phyloP scores from a whole-genome alignment of 495 filamentous ascomycete species.

The Penicillium roqueforti region DNA sequence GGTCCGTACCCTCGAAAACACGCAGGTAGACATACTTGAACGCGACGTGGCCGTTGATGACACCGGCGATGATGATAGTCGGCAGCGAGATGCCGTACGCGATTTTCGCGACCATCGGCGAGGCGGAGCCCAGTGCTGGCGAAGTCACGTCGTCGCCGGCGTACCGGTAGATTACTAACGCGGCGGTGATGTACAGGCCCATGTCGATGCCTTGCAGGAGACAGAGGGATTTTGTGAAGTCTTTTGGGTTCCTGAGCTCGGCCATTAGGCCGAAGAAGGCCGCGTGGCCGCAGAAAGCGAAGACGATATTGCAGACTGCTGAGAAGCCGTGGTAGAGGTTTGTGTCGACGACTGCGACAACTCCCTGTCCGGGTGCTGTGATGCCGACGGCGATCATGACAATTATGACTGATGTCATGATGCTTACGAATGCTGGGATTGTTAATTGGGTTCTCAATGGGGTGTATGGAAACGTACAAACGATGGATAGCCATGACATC shows the following conservation, averaged over 20 bases:
- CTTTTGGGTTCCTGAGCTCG: conserved; percentile 65
- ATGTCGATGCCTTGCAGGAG: conserved; percentile 62
- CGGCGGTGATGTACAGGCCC: conserved; percentile 54
- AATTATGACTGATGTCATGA: conserved; percentile 63
- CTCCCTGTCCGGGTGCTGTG: conserved; percentile 24
- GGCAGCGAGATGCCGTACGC: conserved; percentile 78
- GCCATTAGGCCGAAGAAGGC: conserved; percentile 74
- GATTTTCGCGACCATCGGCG: conserved; percentile 56
- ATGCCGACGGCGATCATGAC: conserved; percentile 66
- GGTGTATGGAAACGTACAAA: conserved; percentile 36
- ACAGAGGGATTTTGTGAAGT: conserved; percentile 64
- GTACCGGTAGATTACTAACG: conserved; percentile 62
- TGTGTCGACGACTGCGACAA: conserved; percentile 29
- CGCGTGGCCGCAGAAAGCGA: conserved; percentile 56
- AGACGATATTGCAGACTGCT: conserved; percentile 46
- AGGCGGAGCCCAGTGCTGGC: conserved; percentile 69
- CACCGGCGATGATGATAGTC: conserved; percentile 57
- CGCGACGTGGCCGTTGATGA: conserved; percentile 65
- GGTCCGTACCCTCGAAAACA: conserved; percentile 54
- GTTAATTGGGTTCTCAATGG: conserved; percentile 19
- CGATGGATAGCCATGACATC: conserved; percentile 61
- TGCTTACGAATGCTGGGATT: conserved; percentile 57
- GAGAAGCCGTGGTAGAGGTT: conserved; percentile 37
- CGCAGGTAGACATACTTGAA: conserved; percentile 64
- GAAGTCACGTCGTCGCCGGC: conserved; percentile 63